phyloP scores from a whole-genome alignment of 257 asterid genomes.

The Nicotiana otophora region DNA sequence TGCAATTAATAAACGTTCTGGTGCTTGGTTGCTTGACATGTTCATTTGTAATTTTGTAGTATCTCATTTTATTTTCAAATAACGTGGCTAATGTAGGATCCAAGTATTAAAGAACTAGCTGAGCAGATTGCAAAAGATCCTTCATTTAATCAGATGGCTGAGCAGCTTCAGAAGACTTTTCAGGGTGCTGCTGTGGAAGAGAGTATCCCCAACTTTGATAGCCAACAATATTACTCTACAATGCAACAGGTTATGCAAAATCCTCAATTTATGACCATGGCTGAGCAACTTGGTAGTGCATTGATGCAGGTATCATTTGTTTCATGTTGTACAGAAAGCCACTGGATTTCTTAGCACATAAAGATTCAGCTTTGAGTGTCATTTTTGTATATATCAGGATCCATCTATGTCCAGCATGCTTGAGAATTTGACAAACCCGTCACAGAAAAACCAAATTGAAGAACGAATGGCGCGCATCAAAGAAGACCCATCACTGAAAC shows the following conservation, averaged over 20 bases:
- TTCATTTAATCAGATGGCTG: conserved; percentile 89
- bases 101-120: conserved; percentile 88
- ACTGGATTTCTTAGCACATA: neutral
- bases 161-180: conserved; percentile 86
- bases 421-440: conserved; percentile 78
- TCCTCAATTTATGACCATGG: conserved; percentile 92
- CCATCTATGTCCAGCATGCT: conserved; percentile 95
- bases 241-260: conserved; percentile 99
- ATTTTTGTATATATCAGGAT: conserved; percentile 36
- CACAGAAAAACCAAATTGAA: conserved; percentile 71
- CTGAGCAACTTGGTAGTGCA: conserved; percentile 83
- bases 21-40: neutral
- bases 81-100: conserved; percentile 44
- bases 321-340: neutral
- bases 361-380: neutral
- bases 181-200: conserved; percentile 67
- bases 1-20: neutral
- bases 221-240: conserved; percentile 70
- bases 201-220: conserved; percentile 71
- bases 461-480: conserved; percentile 73
- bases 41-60: neutral
- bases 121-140: conserved; percentile 92
- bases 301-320: conserved; percentile 62
- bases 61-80: neutral
- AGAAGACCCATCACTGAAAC: conserved; percentile 92